Evolutionary conservation across 768 basidiomycete species (phyloP).

Genomic region (Pisolithus microcarpus): DNA sequence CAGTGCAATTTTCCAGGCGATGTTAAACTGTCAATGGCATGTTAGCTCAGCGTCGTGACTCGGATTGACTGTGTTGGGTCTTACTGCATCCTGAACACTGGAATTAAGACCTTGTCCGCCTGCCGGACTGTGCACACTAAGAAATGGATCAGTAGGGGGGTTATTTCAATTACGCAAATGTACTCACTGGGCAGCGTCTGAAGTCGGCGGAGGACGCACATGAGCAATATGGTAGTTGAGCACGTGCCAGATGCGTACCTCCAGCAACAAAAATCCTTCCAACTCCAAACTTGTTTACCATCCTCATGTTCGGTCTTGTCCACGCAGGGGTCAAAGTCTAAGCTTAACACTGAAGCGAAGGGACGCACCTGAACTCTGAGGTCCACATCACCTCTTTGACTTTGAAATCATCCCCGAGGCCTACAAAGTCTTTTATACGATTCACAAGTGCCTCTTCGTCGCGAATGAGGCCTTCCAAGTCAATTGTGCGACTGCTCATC

Average conservation of each 20-base stretch:
- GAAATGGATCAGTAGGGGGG: too few relatives aligned
- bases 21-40: constrained; percentile 25
- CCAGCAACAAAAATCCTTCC: too few relatives aligned
- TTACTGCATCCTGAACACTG: constrained; percentile 7
- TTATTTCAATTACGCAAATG: too few relatives aligned
- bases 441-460: constrained; percentile 24
- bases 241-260: too few relatives aligned
- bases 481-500: constrained; percentile 2
- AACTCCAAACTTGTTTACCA: constrained; percentile 13
- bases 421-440: constrained; percentile 21
- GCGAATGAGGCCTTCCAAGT: constrained; percentile 10
- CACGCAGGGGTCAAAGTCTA: neutral
- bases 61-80: neutral
- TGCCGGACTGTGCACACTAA: constrained; percentile 30
- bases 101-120: constrained; percentile 31
- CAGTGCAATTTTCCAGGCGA: constrained; percentile 37
- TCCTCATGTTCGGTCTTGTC: too few relatives aligned
- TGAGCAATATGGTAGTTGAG: too few relatives aligned
- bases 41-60: too few relatives aligned
- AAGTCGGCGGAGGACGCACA: too few relatives aligned
- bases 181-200: too few relatives aligned
- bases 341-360: neutral
- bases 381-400: constrained; percentile 15
- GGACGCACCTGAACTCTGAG: constrained; percentile 24
- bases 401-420: constrained; percentile 2